A percentile compares a stretch with the other conserved stretches of the same genome.
These are phyloP conservation scores for Chytriomyces confervae DNA, from an alignment of 192 early-diverging fungal species.

Conservation along the genomic window DNA sequence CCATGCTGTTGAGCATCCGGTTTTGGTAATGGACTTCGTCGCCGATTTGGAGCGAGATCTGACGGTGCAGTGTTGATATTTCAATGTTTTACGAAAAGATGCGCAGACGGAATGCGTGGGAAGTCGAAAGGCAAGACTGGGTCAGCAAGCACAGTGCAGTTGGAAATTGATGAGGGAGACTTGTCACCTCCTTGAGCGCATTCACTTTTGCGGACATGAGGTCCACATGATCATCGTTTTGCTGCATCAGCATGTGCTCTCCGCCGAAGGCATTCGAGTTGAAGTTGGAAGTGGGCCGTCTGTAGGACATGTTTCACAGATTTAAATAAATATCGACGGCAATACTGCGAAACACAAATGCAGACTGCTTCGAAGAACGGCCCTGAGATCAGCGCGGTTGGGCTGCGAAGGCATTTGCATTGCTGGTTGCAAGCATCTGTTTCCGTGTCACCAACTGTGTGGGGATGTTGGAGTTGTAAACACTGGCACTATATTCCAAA, in stretches of 20 bases:
- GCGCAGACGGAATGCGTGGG: background rate
- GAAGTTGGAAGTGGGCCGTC: slow-evolving; percentile 1
- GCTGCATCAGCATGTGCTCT: slow-evolving; percentile 32
- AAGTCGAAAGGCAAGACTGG: background rate
- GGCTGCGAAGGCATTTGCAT: too few species aligned
- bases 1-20: slow-evolving; percentile 37
- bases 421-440: too few species aligned
- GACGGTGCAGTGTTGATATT: background rate
- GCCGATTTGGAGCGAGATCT: slow-evolving; percentile 50
- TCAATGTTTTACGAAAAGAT: background rate
- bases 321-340: too few species aligned
- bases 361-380: too few species aligned
- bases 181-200: slow-evolving; percentile 43
- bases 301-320: slow-evolving; percentile 11
- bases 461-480: too few species aligned
- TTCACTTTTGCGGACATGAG: slow-evolving; percentile 38
- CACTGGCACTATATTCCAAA: too few species aligned
- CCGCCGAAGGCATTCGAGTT: background rate
- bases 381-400: too few species aligned
- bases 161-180: background rate
- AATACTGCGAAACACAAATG: too few species aligned
- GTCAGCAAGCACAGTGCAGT: background rate
- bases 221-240: slow-evolving; percentile 48
- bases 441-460: too few species aligned
- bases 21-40: slow-evolving; percentile 48